Evolutionary conservation across 768 basidiomycete genomes (phyloP), one percentile per base, ranked within the genome.

Genomic region (Goffeauzyma gilvescens): DNA sequence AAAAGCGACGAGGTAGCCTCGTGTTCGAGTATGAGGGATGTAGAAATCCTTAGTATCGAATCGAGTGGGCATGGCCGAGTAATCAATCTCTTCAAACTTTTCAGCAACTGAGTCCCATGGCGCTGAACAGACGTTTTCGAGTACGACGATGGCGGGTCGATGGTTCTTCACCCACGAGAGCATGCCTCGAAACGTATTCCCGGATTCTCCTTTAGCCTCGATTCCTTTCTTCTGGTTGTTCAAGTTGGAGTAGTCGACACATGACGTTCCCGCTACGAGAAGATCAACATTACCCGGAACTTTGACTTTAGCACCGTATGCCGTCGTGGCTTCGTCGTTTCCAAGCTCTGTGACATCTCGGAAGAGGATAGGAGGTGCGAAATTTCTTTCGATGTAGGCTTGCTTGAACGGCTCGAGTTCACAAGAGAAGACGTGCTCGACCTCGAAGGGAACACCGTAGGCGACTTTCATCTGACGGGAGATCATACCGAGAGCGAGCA

Each of bases 341-440:
- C 59, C 57, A 15, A 95, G 71, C 56, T 93, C 87, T 44, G 81
- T 85, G 14, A 95, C 87, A 58, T 95, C 89, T 36, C 89, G 75
- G 63, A 93, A 95, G 25, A 95, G 69, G 21, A 90, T 64, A 10
- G 87, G 86, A 18, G 89, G 89, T 30, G 79, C 74, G 59, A 95
- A 95, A 62, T 95, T 95, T 24, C 89, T 73, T 58, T 95, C 89
- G 49, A 95, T 95, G 57, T 95, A 93, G 0, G 87, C 89, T 59
- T 89, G 87, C 65, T 93, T 89, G 71, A 86, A 90, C 3, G 87
- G 86, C 58, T 87, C 87, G 43, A 93, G 90, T 66, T 93, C 86
- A 64, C 86, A 93, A 1, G 86, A 90, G 66, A 93, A 90, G 32
- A 89, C 83, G 63, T 93, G 87, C 60, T 89, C 81, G 39, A 85